Evolutionary conservation across 805 yeast species (phyloP).

Genomic region (Teunomyces kruisii): DNA sequence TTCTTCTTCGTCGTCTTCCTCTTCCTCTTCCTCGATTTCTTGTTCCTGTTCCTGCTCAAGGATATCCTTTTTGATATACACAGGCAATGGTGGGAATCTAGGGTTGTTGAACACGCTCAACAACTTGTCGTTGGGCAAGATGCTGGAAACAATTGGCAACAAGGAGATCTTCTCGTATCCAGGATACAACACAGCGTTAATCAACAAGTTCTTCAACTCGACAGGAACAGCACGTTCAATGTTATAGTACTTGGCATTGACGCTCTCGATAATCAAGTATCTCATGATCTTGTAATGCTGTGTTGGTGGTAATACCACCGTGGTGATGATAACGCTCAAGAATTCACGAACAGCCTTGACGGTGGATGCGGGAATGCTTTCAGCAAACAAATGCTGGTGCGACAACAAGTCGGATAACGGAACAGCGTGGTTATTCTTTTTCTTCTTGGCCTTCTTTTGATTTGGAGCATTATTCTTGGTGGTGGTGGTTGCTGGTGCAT

Average conservation of each 20-base stretch:
- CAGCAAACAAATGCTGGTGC: constrained; percentile 56
- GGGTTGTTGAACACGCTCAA: constrained; percentile 70
- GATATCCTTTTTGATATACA: constrained; percentile 16
- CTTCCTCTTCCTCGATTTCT: constrained; percentile 4
- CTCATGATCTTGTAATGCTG: constrained; percentile 57
- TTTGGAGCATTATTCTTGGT: constrained; percentile 2
- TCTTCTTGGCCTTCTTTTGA: constrained; percentile 37
- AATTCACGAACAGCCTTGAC: constrained; percentile 41
- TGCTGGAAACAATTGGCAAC: constrained; percentile 64
- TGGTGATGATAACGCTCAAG: constrained; percentile 47
- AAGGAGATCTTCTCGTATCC: constrained; percentile 62
- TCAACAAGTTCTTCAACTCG: constrained; percentile 40
- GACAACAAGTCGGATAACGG: constrained; percentile 70
- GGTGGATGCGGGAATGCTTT: constrained; percentile 40
- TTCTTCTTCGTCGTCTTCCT: constrained; percentile 2
- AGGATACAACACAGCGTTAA: constrained; percentile 65
- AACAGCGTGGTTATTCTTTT: constrained; percentile 40
- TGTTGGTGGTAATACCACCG: constrained; percentile 56
- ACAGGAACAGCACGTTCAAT: constrained; percentile 22
- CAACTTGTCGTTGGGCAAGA: constrained; percentile 50
- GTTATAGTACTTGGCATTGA: constrained; percentile 24
- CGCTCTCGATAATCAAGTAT: constrained; percentile 36
- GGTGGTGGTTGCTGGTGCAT: constrained; percentile 6
- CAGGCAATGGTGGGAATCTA: constrained; percentile 59
- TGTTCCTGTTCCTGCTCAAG: constrained; percentile 7